A percentile compares a stretch with the other conserved stretches of the same genome.
These are phyloP conservation scores for Alternaria sp. DNA, from an alignment of 2,329 filamentous ascomycete genomes.

Conservation along the genomic window DNA sequence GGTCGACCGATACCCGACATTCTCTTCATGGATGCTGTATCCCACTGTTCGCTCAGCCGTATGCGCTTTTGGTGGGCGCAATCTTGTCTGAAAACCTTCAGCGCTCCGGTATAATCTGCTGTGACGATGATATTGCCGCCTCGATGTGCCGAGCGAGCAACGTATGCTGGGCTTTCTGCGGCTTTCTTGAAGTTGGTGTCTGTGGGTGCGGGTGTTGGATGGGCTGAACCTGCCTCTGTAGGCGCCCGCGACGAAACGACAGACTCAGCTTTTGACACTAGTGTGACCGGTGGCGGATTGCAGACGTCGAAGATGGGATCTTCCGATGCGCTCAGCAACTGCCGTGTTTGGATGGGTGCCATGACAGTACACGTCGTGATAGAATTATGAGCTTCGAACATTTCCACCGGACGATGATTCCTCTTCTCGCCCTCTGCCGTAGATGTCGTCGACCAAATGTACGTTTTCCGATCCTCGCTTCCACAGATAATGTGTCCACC, in stretches of 20 bases:
- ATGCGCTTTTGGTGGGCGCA: conserved; percentile 80
- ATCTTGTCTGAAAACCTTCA: conserved; percentile 96
- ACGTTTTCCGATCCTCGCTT: conserved; percentile 87
- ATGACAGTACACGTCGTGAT: conserved; percentile 90
- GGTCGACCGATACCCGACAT: conserved; percentile 60
- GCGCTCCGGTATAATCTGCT: conserved; percentile 82
- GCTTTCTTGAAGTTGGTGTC: conserved; percentile 46
- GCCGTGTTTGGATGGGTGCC: conserved; percentile 78
- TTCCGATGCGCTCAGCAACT: conserved; percentile 78
- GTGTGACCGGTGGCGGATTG: conserved; percentile 87
- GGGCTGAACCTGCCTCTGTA: conserved; percentile 50
- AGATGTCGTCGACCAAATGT: conserved; percentile 82
- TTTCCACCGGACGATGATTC: conserved; percentile 83
- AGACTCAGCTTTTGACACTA: conserved; percentile 76
- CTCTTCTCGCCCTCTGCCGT: conserved; percentile 67
- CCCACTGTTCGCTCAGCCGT: conserved; percentile 71
- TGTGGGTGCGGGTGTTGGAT: conserved; percentile 41
- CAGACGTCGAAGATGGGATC: conserved; percentile 97
- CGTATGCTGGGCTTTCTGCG: conserved; percentile 77
- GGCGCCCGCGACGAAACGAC: conserved; percentile 57
- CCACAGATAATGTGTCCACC: conserved; percentile 87
- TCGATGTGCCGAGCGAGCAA: conserved; percentile 75
- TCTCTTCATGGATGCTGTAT: conserved; percentile 73
- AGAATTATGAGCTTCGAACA: conserved; percentile 87
- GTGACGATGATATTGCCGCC: conserved; percentile 92